These are phyloP conservation scores for Cladorrhinum samala DNA, from an alignment of 495 filamentous ascomycete species.

Conservation along the genomic window DNA sequence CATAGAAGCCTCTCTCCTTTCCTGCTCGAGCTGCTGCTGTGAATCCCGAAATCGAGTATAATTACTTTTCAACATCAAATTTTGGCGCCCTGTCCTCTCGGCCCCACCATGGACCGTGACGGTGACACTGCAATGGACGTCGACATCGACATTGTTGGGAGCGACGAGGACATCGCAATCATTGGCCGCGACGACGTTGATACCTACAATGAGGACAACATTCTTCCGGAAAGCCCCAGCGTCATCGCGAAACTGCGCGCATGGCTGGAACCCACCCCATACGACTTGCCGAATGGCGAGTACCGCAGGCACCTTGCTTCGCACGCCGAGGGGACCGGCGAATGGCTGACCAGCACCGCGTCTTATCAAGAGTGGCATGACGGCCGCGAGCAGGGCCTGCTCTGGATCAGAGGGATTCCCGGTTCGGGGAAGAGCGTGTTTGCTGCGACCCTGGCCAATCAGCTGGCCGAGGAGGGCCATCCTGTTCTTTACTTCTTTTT, in stretches of 20 bases:
- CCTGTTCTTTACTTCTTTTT: slow-evolving; percentile 52
- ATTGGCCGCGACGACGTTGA: slow-evolving; percentile 24
- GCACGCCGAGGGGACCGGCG: slow-evolving; percentile 38
- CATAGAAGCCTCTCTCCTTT: no score
- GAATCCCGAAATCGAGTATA: no score
- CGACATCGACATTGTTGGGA: slow-evolving; percentile 7
- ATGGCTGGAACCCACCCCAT: slow-evolving; percentile 38
- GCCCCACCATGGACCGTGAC: no score
- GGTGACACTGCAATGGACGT: no score
- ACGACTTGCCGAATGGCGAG: slow-evolving; percentile 23
- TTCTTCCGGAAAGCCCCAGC: slow-evolving; percentile 22
- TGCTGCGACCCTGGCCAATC: slow-evolving; percentile 32
- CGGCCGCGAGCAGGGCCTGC: slow-evolving; percentile 25
- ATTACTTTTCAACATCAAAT: no score
- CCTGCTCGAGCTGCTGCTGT: no score
- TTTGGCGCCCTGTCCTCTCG: no score
- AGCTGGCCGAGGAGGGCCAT: slow-evolving; percentile 22
- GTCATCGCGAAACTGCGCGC: slow-evolving; percentile 22
- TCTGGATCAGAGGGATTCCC: slow-evolving; percentile 48
- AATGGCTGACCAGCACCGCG: slow-evolving; percentile 35
- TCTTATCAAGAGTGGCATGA: slow-evolving; percentile 39
- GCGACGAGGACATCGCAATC: slow-evolving; percentile 24
- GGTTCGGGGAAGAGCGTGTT: slow-evolving; percentile 49
- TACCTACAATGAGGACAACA: slow-evolving; percentile 27
- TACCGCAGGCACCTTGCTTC: slow-evolving; percentile 34